Evolutionary conservation across 495 filamentous ascomycete genomes (phyloP), one percentile per base, ranked within the genome.

Genomic region (Lasiosphaeriaceae sp.): DNA sequence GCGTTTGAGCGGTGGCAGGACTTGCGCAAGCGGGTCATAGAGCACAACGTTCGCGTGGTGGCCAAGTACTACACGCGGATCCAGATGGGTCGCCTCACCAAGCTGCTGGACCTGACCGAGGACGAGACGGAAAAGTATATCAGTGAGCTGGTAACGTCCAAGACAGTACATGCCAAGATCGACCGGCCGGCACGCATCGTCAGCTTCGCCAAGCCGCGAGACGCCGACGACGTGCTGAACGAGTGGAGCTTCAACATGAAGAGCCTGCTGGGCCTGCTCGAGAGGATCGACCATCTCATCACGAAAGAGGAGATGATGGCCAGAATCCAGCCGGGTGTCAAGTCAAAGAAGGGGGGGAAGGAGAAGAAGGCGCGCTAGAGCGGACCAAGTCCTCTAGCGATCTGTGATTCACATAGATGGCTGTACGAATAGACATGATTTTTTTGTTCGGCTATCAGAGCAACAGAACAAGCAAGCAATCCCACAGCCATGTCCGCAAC

Each of bases 241-340:
- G 95, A 97, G 71, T 98, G 94, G 94, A 96, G 92, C 72, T 89
- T 86, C 64, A 93, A 96, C 68, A 96, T 98, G 95, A 97, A 96
- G 88, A 94, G 87, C 68, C 77, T 98, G 58, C 78, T 98, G 55
- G 95, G 92, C 11, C 73, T 95, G 58, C 67, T 98, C 70, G 94
- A 98, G 79, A 80, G 94, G 46, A 93, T 98, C 59, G 94, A 97
- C 72, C 94, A 98, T 76, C 77, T 98, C 70, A 98, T 98, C 65
- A 97, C 94, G 52, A 98, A 97, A 84, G 95, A 97, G 79, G 95
- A 97, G 81, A 98, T 98, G 94, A 98, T 98, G 94, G 94, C 94
- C 35, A 81, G 92, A 50, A 97, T 97, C 59, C 85, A 90, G 70
- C 90, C 84, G 24, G 83, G 83, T 11, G 69, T 59, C 51, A 61